Evolutionary conservation across 805 yeast species (phyloP).

Genomic region (Cyberlindnera japonica): DNA sequence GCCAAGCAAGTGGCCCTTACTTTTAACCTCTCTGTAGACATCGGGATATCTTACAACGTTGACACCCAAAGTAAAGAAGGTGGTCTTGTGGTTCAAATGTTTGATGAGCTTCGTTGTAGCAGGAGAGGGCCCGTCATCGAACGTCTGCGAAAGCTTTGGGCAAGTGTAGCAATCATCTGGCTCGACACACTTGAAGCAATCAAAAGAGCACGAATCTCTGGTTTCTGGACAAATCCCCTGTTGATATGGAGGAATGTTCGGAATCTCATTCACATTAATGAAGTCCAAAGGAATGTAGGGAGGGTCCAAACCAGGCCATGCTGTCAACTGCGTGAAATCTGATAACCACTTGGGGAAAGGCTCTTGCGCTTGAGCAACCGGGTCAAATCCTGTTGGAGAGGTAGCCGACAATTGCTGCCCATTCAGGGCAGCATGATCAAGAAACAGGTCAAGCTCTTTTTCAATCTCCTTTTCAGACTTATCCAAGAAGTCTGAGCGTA

Average conservation of each 20-base stretch:
- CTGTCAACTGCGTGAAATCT: conserved; percentile 64
- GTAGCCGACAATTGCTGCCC: conserved; percentile 8
- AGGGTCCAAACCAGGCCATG: conserved; percentile 87
- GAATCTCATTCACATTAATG: conserved; percentile 53
- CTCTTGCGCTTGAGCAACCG: conserved; percentile 24
- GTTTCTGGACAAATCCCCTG: conserved; percentile 59
- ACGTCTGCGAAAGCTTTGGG: conserved; percentile 73
- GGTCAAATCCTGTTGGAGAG: conserved; percentile 28
- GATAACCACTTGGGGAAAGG: conserved; percentile 81
- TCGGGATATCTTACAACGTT: conserved; percentile 78
- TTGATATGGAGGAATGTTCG: conserved; percentile 43
- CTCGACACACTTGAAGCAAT: conserved; percentile 75
- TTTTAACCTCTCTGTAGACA: conserved; percentile 52
- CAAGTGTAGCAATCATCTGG: conserved; percentile 78
- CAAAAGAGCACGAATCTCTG: conserved; percentile 71
- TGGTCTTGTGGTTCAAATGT: conserved; percentile 52
- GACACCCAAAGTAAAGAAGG: conserved; percentile 83
- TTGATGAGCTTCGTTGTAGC: conserved; percentile 59
- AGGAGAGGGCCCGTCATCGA: conserved; percentile 92
- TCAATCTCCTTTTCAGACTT: conserved; percentile 12
- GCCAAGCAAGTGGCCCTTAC: conserved; percentile 74
- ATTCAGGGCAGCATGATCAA: conserved; percentile 7
- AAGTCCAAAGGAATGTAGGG: conserved; percentile 83
- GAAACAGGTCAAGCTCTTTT: conserved; percentile 8
- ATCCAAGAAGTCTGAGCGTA: conserved; percentile 5